Evolutionary conservation across 1,284 basidiomycete genomes (phyloP).

Genomic region (Fomitopsis palustris): DNA sequence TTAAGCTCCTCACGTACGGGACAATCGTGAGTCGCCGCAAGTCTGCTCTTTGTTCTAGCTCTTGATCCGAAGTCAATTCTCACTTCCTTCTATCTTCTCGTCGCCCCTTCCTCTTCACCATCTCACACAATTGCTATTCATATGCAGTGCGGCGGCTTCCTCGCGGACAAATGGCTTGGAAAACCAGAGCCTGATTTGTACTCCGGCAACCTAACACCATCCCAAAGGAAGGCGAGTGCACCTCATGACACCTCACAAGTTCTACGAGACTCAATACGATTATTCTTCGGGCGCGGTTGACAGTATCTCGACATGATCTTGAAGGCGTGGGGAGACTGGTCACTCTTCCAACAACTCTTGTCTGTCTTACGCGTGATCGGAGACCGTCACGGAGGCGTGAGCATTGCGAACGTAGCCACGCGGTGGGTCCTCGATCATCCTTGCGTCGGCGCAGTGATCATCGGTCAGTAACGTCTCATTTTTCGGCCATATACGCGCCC

Average conservation of each 20-base stretch:
- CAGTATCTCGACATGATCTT: slow-evolving; percentile 82
- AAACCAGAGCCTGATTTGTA: slow-evolving; percentile 70
- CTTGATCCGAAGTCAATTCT: neutral
- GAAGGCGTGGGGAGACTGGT: slow-evolving; percentile 75
- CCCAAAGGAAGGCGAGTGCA: slow-evolving; percentile 66
- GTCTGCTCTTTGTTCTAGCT: neutral
- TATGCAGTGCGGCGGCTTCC: slow-evolving; percentile 73
- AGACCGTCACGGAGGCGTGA: slow-evolving; percentile 61
- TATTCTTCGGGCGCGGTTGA: slow-evolving; percentile 1
- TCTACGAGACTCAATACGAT: neutral
- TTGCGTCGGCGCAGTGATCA: slow-evolving; percentile 74
- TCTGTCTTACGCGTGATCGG: slow-evolving; percentile 57
- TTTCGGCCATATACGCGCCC: neutral
- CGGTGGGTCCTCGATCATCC: slow-evolving; percentile 80
- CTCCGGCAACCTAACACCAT: slow-evolving; percentile 59
- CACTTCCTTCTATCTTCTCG: neutral
- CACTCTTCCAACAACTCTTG: slow-evolving; percentile 68
- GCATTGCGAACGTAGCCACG: slow-evolving; percentile 74
- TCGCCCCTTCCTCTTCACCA: neutral
- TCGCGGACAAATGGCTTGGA: slow-evolving; percentile 72
- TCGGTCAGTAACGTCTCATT: slow-evolving; percentile 45
- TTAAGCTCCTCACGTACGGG: slow-evolving; percentile 80
- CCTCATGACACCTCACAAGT: neutral
- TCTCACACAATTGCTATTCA: neutral
- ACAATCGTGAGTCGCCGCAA: slow-evolving; percentile 53